Conservation (phyloP, 139 green algal species). For the Closterium sp. region DNA sequence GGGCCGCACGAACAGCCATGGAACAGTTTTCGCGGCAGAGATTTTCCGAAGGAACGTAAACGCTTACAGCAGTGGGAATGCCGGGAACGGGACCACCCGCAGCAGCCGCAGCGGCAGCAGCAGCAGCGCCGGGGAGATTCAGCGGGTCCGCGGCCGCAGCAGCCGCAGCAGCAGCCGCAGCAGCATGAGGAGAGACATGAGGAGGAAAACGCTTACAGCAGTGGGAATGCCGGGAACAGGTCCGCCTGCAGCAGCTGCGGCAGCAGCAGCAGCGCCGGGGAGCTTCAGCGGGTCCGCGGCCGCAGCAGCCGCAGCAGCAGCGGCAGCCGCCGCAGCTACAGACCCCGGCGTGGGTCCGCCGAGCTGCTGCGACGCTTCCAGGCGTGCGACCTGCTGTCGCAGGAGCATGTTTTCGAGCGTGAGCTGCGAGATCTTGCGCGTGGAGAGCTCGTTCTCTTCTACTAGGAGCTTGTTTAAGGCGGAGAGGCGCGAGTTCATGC, state of each 20-base stretch:
- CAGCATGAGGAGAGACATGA: too few species aligned
- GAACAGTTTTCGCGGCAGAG: too few species aligned
- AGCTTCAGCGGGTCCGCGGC: background rate
- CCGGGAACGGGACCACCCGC: background rate
- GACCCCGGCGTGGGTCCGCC: background rate
- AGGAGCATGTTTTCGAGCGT: slow-evolving; percentile 38
- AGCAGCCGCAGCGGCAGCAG: background rate
- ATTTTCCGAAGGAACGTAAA: background rate
- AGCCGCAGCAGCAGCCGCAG: background rate
- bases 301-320: background rate
- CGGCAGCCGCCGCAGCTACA: background rate
- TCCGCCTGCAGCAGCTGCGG: too few species aligned
- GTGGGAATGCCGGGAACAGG: too few species aligned
- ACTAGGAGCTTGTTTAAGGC: slow-evolving; percentile 50
- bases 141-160: background rate
- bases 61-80: background rate
- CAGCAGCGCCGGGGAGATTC: background rate
- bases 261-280: background rate
- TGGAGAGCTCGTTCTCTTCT: slow-evolving; percentile 45
- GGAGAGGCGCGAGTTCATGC: slow-evolving; percentile 45
- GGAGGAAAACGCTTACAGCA: too few species aligned
- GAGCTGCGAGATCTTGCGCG: slow-evolving; percentile 35
- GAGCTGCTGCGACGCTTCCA: background rate
- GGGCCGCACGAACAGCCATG: background rate
- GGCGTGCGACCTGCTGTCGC: slow-evolving; percentile 18